These are phyloP conservation scores for Lojkania enalia DNA, from an alignment of 2,329 filamentous ascomycete species.

Conservation along the genomic window DNA sequence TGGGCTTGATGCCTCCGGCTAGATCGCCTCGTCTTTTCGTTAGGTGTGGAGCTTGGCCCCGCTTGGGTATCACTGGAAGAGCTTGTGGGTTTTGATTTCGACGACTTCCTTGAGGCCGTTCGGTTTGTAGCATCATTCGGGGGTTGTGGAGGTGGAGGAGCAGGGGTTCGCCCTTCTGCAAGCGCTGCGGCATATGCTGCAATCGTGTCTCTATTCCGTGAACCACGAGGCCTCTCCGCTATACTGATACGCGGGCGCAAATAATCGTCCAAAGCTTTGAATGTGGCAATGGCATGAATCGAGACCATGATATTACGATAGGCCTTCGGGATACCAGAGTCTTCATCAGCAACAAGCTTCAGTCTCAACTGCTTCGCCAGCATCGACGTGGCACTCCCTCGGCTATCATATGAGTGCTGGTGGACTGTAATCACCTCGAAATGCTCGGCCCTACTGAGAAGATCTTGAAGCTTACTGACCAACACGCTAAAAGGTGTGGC, in stretches of 20 bases:
- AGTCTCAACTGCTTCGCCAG: conserved; percentile 92
- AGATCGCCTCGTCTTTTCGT: conserved; percentile 68
- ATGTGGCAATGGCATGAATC: conserved; percentile 96
- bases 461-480: conserved; percentile 91
- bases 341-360: conserved; percentile 84
- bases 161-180: conserved; percentile 47
- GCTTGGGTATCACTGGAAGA: conserved; percentile 51
- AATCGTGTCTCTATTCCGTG: conserved; percentile 64
- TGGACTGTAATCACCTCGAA: conserved; percentile 97
- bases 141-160: conserved; percentile 41
- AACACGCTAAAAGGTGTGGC: conserved; percentile 87
- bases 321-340: conserved; percentile 82
- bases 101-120: conserved; percentile 30
- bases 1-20: conserved; percentile 58
- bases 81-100: conserved; percentile 34
- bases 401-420: conserved; percentile 86
- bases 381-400: conserved; percentile 93
- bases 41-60: conserved; percentile 50
- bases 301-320: conserved; percentile 98
- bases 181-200: conserved; percentile 77
- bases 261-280: conserved; percentile 96
- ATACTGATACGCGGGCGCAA: conserved; percentile 84
- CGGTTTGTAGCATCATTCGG: conserved; percentile 38
- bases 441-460: conserved; percentile 94
- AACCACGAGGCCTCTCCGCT: conserved; percentile 70